Evolutionary conservation across 1,284 basidiomycete genomes (phyloP).

Genomic region (Malassezia slooffiae): DNA sequence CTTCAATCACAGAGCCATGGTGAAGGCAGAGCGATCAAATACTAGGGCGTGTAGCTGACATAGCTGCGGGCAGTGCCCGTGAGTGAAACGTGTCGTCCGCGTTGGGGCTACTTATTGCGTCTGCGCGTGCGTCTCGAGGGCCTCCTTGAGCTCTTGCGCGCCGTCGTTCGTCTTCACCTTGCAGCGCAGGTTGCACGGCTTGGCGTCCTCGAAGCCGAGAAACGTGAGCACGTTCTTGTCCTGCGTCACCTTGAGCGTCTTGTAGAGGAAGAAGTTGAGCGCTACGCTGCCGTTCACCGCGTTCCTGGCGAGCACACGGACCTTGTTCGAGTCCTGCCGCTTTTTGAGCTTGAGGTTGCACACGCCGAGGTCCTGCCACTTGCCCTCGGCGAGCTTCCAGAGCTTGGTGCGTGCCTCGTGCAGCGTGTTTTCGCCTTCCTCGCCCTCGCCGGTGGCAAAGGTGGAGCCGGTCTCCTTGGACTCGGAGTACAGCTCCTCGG

Average conservation of each 20-base stretch:
- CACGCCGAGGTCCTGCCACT: slow-evolving; percentile 38
- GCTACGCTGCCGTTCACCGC: slow-evolving; percentile 37
- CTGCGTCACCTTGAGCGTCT: slow-evolving; percentile 19
- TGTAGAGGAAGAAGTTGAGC: slow-evolving; percentile 33
- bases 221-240: slow-evolving; percentile 29
- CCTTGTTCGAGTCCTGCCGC: slow-evolving; percentile 18
- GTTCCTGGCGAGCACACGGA: slow-evolving; percentile 31
- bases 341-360: slow-evolving; percentile 34
- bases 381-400: slow-evolving; percentile 29
- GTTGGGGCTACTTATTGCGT: too few relatives aligned
- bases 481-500: neutral
- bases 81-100: neutral
- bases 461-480: neutral
- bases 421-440: slow-evolving; percentile 28
- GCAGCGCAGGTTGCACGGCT: slow-evolving; percentile 28
- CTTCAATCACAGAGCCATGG: slow-evolving; percentile 38
- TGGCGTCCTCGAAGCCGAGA: slow-evolving; percentile 28
- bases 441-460: slow-evolving; percentile 25
- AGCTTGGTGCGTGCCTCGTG: slow-evolving; percentile 32
- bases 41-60: slow-evolving; percentile 27
- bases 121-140: slow-evolving; percentile 16
- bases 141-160: slow-evolving; percentile 24
- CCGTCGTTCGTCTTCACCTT: slow-evolving; percentile 34
- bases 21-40: slow-evolving; percentile 34
- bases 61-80: too few relatives aligned